These are phyloP conservation scores for Umbelopsis sp. DNA, from an alignment of 192 early-diverging fungal species.

Conservation along the genomic window DNA sequence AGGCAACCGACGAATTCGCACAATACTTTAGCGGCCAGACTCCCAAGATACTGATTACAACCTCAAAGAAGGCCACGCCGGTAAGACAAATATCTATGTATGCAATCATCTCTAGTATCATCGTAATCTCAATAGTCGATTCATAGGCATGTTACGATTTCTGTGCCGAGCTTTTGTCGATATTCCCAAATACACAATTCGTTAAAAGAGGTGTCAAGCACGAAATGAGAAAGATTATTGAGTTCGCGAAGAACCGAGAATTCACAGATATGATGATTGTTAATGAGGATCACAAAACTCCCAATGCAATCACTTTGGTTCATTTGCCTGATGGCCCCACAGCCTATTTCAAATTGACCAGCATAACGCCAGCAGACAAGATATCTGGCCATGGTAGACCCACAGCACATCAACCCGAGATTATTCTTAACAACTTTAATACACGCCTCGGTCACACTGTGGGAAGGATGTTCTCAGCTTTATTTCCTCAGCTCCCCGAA, in stretches of 20 bases:
- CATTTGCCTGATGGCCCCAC: conserved; percentile 98
- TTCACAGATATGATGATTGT: conserved; percentile 96
- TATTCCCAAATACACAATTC: conserved; percentile 91
- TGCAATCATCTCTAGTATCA: background rate
- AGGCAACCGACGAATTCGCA: conserved; percentile 85
- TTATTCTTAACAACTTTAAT: conserved; percentile 97
- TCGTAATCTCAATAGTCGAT: background rate
- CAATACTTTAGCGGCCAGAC: conserved; percentile 84
- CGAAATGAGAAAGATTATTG: conserved; percentile 88
- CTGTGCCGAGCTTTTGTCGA: conserved; percentile 83
- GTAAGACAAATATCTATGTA: conserved; percentile 37
- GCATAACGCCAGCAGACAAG: conserved; percentile 74
- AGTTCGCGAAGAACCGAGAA: conserved; percentile 84
- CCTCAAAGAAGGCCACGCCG: conserved; percentile 66
- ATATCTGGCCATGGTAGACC: conserved; percentile 77
- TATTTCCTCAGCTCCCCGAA: conserved; percentile 97
- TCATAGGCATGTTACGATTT: conserved; percentile 74
- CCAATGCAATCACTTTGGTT: conserved; percentile 88
- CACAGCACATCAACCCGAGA: conserved; percentile 87
- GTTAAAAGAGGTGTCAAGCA: conserved; percentile 86
- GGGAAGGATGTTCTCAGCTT: conserved; percentile 92
- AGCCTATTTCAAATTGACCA: conserved; percentile 92
- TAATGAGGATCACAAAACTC: conserved; percentile 90
- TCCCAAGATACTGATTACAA: conserved; percentile 95
- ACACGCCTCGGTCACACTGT: conserved; percentile 96